A percentile compares a stretch with the other conserved stretches of the same genome.
Evolutionary conservation across 345 rosid genomes (phyloP).

Genomic region (Kernera saxatilis): DNA sequence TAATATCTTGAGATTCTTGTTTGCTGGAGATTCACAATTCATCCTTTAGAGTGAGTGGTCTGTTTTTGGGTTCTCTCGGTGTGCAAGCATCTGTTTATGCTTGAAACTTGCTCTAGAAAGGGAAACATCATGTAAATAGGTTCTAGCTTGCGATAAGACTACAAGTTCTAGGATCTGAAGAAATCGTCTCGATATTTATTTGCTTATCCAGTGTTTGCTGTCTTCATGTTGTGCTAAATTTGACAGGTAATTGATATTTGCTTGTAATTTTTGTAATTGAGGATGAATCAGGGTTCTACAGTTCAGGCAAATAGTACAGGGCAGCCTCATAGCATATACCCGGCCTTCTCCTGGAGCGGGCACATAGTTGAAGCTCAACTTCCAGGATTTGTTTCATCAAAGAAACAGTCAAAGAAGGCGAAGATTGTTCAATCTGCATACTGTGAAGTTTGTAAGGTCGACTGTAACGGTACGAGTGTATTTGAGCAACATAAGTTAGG

Average conservation of each 20-base stretch:
- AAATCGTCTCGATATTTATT: neutral
- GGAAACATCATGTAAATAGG: neutral
- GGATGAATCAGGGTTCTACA: neutral
- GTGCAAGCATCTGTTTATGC: too few species aligned
- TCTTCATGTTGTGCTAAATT: neutral
- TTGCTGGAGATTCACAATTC: too few species aligned
- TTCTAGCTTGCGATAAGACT: too few species aligned
- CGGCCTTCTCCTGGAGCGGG: slow-evolving; percentile 16
- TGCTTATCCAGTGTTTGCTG: neutral
- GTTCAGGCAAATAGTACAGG: too few species aligned
- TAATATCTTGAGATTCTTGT: neutral
- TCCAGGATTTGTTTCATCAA: neutral
- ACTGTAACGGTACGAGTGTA: slow-evolving; percentile 27
- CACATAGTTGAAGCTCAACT: slow-evolving; percentile 16
- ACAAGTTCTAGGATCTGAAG: neutral
- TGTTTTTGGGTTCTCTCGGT: too few species aligned
- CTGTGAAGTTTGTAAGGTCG: slow-evolving; percentile 30
- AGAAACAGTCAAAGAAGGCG: slow-evolving; percentile 17
- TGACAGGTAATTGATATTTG: neutral
- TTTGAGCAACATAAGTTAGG: slow-evolving; percentile 34
- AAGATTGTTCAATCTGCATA: slow-evolving; percentile 20
- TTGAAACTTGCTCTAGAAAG: too few species aligned
- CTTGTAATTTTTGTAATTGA: neutral
- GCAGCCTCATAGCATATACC: slow-evolving; percentile 15
- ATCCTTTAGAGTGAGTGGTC: too few species aligned